A percentile compares a stretch with the other conserved stretches of the same genome.
phyloP scores from a whole-genome alignment of 768 basidiomycete species.

The Mycena polygramma region DNA sequence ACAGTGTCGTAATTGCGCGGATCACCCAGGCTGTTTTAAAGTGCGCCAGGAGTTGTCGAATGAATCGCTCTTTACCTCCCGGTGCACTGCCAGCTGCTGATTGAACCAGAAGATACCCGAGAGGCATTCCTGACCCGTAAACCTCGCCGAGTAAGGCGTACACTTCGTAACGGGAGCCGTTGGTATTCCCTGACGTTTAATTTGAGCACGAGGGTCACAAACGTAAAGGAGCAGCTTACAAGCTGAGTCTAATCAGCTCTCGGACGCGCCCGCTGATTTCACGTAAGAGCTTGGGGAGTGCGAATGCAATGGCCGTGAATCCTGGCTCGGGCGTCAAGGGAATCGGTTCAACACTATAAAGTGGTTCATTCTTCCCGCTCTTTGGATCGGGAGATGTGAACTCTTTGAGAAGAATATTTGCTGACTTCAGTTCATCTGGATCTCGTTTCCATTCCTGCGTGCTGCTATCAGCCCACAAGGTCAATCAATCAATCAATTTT shows the following conservation, averaged over 20 bases:
- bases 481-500: too few relatives aligned
- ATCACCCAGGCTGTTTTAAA: slow-evolving; percentile 41
- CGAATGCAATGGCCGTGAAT: slow-evolving; percentile 43
- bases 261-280: slow-evolving; percentile 41
- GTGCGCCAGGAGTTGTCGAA: slow-evolving; percentile 42
- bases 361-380: not conserved
- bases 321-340: slow-evolving; percentile 26
- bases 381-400: not conserved
- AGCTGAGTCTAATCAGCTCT: slow-evolving; percentile 49
- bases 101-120: slow-evolving; percentile 47
- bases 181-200: slow-evolving; percentile 46
- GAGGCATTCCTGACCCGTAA: slow-evolving; percentile 48
- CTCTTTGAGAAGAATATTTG: slow-evolving; percentile 41
- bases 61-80: slow-evolving; percentile 43
- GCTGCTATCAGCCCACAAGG: slow-evolving; percentile 38
- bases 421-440: slow-evolving; percentile 45
- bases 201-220: not conserved
- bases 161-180: slow-evolving; percentile 47
- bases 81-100: slow-evolving; percentile 23
- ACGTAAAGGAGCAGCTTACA: slow-evolving; percentile 37
- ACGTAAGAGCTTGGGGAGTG: slow-evolving; percentile 40
- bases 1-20: not conserved
- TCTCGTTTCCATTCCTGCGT: slow-evolving; percentile 42
- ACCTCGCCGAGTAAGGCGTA: slow-evolving; percentile 51
- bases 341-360: slow-evolving; percentile 28